These are phyloP conservation scores for Bruguiera hainesii DNA, from an alignment of 441 rosid species.

Conservation along the genomic window DNA sequence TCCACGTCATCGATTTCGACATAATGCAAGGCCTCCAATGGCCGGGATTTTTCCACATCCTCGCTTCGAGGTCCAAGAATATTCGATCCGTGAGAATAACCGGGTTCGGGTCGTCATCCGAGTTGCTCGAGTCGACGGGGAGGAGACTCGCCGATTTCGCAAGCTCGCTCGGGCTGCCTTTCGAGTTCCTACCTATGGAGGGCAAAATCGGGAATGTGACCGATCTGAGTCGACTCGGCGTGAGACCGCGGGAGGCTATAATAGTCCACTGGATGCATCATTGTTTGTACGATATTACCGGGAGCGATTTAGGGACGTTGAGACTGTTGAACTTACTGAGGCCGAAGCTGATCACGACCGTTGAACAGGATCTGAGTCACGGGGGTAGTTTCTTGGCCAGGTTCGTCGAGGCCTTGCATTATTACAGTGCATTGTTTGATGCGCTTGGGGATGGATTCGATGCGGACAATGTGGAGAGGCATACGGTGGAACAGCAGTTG, in stretches of 20 bases:
- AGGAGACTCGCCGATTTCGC: conserved; percentile 81
- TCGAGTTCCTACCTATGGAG: conserved; percentile 65
- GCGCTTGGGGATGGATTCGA: conserved; percentile 71
- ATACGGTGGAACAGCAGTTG: conserved; percentile 80
- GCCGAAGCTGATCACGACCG: conserved; percentile 71
- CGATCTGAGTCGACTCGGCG: conserved; percentile 55
- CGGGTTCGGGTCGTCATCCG: conserved; percentile 77
- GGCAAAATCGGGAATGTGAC: conserved; percentile 65
- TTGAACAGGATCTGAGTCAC: conserved; percentile 77
- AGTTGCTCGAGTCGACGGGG: conserved; percentile 73
- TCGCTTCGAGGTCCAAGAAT: conserved; percentile 69
- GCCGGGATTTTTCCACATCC: conserved; percentile 93
- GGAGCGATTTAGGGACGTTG: conserved; percentile 57
- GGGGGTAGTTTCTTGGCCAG: conserved; percentile 66
- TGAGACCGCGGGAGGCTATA: conserved; percentile 55
- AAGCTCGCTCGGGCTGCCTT: conserved; percentile 58
- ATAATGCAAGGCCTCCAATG: conserved; percentile 98
- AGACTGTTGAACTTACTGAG: conserved; percentile 46
- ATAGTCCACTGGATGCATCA: conserved; percentile 97
- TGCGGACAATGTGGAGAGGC: conserved; percentile 64
- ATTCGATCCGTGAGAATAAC: conserved; percentile 72
- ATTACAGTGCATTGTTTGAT: conserved; percentile 84
- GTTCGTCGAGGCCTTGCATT: conserved; percentile 87
- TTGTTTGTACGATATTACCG: conserved; percentile 72
- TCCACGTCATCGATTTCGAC: conserved; percentile 86